Percentiles rank a stretch among this genome's conserved stretches.
Evolutionary conservation across 1,139 yeast genomes (phyloP).

Genomic region (Starmera stellimalicola): DNA sequence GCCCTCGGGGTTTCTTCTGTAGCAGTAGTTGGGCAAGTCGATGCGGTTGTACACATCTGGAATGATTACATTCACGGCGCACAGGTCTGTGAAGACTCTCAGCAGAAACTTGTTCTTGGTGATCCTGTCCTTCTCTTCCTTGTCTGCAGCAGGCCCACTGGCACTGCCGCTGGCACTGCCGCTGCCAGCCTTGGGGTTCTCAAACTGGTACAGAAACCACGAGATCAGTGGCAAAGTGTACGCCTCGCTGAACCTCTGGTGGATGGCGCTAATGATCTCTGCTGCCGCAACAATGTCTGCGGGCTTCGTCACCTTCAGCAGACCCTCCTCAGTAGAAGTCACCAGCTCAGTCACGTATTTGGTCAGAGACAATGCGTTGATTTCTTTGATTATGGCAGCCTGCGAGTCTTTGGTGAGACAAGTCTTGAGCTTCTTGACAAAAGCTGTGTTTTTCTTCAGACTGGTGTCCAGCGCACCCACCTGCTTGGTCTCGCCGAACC

Average conservation of each 20-base stretch:
- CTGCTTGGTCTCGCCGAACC: slow-evolving; percentile 25
- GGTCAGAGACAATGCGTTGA: slow-evolving; percentile 53
- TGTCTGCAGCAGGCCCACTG: slow-evolving; percentile 27
- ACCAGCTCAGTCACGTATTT: slow-evolving; percentile 72
- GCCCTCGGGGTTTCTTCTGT: slow-evolving; percentile 21
- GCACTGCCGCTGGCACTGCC: no score
- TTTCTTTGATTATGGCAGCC: slow-evolving; percentile 45
- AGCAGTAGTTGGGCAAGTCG: slow-evolving; percentile 32
- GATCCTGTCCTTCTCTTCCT: slow-evolving; percentile 35
- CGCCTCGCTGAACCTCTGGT: slow-evolving; percentile 54
- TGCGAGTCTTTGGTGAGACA: slow-evolving; percentile 43
- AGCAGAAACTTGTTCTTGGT: slow-evolving; percentile 41
- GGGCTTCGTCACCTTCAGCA: slow-evolving; percentile 41
- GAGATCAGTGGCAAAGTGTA: slow-evolving; percentile 48
- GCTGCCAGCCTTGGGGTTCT: slow-evolving; percentile 32
- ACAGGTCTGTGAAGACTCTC: slow-evolving; percentile 52
- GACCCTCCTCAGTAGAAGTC: slow-evolving; percentile 54
- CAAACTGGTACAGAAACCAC: slow-evolving; percentile 36
- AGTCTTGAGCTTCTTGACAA: slow-evolving; percentile 60
- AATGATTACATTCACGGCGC: slow-evolving; percentile 49
- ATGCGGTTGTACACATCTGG: slow-evolving; percentile 22
- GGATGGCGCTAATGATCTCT: slow-evolving; percentile 64
- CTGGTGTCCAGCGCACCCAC: slow-evolving; percentile 53
- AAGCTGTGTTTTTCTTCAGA: slow-evolving; percentile 75
- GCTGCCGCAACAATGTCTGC: slow-evolving; percentile 58